Conservation (phyloP, 2,329 filamentous ascomycete genomes). For the Scleromitrula shiraiana region DNA sequence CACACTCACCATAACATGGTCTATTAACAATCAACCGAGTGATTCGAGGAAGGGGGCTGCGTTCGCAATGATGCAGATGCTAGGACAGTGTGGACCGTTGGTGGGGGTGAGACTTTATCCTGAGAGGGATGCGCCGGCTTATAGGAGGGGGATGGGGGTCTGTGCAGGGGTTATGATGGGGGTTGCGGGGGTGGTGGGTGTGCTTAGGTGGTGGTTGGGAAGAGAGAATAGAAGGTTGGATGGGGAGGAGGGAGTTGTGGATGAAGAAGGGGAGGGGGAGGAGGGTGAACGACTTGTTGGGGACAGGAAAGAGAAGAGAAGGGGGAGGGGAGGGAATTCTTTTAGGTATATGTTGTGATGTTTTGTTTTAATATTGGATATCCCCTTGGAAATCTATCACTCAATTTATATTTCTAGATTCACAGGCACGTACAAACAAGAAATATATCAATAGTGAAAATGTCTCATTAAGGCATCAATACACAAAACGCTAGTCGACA, state of each 20-base stretch:
- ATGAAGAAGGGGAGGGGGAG: neutral
- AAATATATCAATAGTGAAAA: no score
- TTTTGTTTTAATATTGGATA: no score
- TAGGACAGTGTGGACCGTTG: constrained; percentile 42
- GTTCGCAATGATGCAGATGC: constrained; percentile 71
- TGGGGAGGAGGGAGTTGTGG: neutral
- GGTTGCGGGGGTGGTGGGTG: constrained; percentile 36
- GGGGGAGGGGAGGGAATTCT: no score
- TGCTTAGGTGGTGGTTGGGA: constrained; percentile 32
- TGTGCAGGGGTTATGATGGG: constrained; percentile 43
- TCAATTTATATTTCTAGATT: no score
- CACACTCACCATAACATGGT: constrained; percentile 81
- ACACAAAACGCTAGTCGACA: no score
- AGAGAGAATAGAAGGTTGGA: constrained; percentile 22
- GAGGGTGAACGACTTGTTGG: no score
- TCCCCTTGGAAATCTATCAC: no score
- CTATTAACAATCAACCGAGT: constrained; percentile 72
- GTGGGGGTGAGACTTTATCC: constrained; percentile 48
- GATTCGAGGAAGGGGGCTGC: constrained; percentile 64
- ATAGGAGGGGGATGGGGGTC: constrained; percentile 40
- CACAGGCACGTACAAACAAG: no score
- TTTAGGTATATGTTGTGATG: no score
- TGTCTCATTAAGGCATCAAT: no score
- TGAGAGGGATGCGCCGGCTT: constrained; percentile 39
- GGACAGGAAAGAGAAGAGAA: no score